Conservation (phyloP, 139 green algal species). For the Chlorella sp. region DNA sequence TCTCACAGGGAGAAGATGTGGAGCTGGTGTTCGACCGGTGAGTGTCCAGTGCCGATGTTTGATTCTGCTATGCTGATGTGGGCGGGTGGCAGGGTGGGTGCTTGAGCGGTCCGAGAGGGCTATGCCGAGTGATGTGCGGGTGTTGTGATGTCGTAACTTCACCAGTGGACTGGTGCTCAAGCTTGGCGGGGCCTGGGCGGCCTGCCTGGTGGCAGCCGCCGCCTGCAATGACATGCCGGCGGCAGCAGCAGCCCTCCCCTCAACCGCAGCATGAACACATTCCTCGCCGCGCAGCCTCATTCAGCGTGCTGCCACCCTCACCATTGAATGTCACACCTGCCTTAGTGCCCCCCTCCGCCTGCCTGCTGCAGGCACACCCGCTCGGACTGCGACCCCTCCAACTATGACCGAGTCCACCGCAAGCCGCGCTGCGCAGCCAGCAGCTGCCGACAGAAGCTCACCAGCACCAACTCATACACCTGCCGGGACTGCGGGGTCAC, state of each 20-base stretch:
- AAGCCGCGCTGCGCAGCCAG: conserved; percentile 67
- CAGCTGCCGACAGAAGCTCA: conserved; percentile 78
- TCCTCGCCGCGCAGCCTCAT: not conserved
- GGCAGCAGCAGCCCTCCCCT: no score
- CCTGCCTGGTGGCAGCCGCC: not conserved
- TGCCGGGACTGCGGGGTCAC: conserved; percentile 61
- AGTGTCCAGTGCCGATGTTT: not conserved
- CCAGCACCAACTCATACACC: conserved; percentile 70
- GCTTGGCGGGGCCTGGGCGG: no score
- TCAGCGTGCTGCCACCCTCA: not conserved
- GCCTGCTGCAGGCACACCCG: conserved; percentile 8
- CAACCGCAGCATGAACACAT: not conserved
- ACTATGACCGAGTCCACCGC: conserved; percentile 76
- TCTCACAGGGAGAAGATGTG: conserved; percentile 6
- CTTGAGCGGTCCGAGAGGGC: no score
- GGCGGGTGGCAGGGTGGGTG: not conserved
- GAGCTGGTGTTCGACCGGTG: conserved; percentile 49
- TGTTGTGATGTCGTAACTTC: no score
- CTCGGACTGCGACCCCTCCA: conserved; percentile 71
- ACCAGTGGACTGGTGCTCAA: no score
- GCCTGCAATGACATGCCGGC: no score
- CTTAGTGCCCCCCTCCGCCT: not conserved
- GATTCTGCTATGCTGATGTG: not conserved
- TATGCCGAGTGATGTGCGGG: no score
- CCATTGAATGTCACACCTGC: not conserved